Evolutionary conservation across 257 asterid species (phyloP).

Genomic region (Fraxinus quadrangulata): DNA sequence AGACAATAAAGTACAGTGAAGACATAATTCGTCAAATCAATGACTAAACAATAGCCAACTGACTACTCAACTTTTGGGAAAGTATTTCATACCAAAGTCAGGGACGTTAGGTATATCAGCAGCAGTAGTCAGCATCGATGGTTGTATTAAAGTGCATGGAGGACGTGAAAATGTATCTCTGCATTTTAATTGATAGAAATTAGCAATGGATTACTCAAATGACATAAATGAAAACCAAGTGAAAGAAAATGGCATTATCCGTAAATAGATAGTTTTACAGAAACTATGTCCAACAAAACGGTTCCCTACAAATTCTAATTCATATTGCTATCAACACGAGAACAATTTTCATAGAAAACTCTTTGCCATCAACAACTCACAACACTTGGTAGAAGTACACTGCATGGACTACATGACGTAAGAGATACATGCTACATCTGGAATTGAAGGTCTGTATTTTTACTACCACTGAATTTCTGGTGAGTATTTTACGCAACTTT

Average conservation of each 20-base stretch:
- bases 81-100: slow-evolving; percentile 63
- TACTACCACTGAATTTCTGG: not conserved
- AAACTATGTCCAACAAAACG: not conserved
- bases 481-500: not conserved
- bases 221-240: slow-evolving; percentile 19
- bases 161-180: slow-evolving; percentile 96
- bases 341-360: not conserved
- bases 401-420: not conserved
- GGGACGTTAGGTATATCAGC: slow-evolving; percentile 55
- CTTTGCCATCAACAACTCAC: not conserved
- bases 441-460: not conserved
- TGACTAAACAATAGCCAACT: slow-evolving; percentile 27
- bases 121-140: slow-evolving; percentile 64
- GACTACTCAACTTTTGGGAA: slow-evolving; percentile 22
- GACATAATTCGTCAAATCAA: slow-evolving; percentile 17
- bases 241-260: slow-evolving; percentile 17
- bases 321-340: slow-evolving; percentile 14
- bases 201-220: slow-evolving; percentile 12
- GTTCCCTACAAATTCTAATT: slow-evolving; percentile 12
- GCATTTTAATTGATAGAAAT: slow-evolving; percentile 39
- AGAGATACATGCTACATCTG: not conserved
- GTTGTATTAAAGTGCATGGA: slow-evolving; percentile 93
- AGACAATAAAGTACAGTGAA: slow-evolving; percentile 25
- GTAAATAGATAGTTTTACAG: slow-evolving; percentile 8
- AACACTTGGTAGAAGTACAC: not conserved